phyloP scores from a whole-genome alignment of 768 basidiomycete genomes.

The Rhodotorula toruloides region DNA sequence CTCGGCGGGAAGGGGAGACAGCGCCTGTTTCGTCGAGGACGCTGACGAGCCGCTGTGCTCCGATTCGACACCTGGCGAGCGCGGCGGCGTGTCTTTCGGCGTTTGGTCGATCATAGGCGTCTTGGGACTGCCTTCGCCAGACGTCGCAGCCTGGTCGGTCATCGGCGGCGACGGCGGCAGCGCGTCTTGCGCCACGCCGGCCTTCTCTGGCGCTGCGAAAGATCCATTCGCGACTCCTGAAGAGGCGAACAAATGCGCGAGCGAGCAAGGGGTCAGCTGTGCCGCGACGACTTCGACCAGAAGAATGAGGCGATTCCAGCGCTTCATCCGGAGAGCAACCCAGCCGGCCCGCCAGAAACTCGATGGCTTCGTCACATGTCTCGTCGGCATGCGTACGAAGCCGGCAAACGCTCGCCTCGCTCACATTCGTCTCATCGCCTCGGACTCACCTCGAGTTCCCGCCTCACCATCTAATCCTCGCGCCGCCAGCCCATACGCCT shows the following conservation, averaged over 20 bases:
- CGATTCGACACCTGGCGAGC: background rate
- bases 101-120: background rate
- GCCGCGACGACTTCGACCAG: background rate
- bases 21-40: conserved; percentile 5
- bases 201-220: background rate
- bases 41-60: conserved; percentile 1
- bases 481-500: no score
- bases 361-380: no score
- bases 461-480: no score
- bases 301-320: no score
- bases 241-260: background rate
- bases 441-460: no score
- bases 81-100: conserved; percentile 13
- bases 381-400: no score
- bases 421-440: no score
- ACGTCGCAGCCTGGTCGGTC: conserved; percentile 7
- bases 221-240: background rate
- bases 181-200: background rate
- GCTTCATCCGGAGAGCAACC: no score
- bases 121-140: conserved; percentile 14
- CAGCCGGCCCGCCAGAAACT: no score
- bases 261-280: background rate
- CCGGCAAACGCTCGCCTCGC: no score
- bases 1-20: conserved; percentile 26
- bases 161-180: conserved; percentile 28